These are phyloP conservation scores for Argentina anserina DNA, from an alignment of 306 rosid genomes.

Conservation along the genomic window DNA sequence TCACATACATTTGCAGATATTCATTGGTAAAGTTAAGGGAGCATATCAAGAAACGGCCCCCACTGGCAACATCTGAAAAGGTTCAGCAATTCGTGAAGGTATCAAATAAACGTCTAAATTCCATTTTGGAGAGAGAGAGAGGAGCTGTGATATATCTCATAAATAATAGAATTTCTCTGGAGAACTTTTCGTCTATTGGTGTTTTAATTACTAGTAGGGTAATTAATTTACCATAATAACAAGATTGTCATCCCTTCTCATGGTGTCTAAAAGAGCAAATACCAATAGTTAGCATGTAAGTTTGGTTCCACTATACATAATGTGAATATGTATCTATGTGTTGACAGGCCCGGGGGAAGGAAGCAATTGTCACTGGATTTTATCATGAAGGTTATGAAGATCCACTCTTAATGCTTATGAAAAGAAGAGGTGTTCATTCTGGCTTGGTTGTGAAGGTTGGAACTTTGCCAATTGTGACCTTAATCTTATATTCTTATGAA, in stretches of 20 bases:
- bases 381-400: constrained; percentile 94
- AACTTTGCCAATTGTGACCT: constrained; percentile 25
- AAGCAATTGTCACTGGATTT: constrained; percentile 88
- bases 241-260: neutral
- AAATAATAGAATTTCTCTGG: neutral
- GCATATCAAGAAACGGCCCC: constrained; percentile 95
- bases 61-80: constrained; percentile 91
- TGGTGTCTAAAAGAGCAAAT: neutral
- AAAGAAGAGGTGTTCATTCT: constrained; percentile 90
- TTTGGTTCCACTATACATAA: neutral
- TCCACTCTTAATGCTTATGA: constrained; percentile 91
- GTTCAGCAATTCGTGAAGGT: constrained; percentile 94
- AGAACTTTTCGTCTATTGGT: neutral
- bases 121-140: neutral
- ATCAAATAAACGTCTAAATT: neutral
- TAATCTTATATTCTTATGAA: neutral
- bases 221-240: neutral
- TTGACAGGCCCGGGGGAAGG: constrained; percentile 83
- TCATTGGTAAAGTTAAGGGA: constrained; percentile 76
- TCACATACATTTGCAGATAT: constrained; percentile 43
- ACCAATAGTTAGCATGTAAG: neutral
- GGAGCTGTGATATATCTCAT: neutral
- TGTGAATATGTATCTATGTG: constrained; percentile 5
- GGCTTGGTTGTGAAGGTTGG: constrained; percentile 95
- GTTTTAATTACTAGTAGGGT: neutral